Evolutionary conservation across 495 filamentous ascomycete genomes (phyloP).

Genomic region (Apiosordaria backusii): DNA sequence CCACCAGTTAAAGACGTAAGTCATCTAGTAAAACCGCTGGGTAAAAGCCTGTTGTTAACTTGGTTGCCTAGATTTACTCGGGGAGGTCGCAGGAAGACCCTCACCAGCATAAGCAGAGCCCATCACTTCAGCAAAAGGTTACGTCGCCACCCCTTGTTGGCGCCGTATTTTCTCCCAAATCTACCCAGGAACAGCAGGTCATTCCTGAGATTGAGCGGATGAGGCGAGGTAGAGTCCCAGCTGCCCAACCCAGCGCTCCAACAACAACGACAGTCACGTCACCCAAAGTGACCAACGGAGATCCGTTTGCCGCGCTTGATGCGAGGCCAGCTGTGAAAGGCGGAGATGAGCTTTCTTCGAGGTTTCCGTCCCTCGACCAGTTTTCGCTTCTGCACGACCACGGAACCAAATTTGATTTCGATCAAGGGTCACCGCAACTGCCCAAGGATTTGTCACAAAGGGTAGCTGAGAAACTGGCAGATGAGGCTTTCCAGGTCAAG

Average conservation of each 20-base stretch:
- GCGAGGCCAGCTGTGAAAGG: slow-evolving; percentile 51
- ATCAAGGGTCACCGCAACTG: slow-evolving; percentile 48
- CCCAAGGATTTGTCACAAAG: slow-evolving; percentile 65
- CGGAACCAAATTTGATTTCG: slow-evolving; percentile 85
- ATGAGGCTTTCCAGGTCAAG: slow-evolving; percentile 60
- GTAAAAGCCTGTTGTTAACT: slow-evolving; percentile 16
- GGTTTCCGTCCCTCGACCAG: slow-evolving; percentile 90
- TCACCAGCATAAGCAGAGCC: slow-evolving; percentile 24
- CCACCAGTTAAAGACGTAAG: slow-evolving; percentile 89
- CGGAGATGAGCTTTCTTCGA: slow-evolving; percentile 73
- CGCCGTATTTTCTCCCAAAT: slow-evolving; percentile 66
- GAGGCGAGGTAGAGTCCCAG: slow-evolving; percentile 79
- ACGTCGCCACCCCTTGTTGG: slow-evolving; percentile 57
- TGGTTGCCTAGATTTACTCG: slow-evolving; percentile 69
- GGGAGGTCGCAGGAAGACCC: slow-evolving; percentile 50
- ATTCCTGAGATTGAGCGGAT: slow-evolving; percentile 94
- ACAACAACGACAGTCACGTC: slow-evolving; percentile 67
- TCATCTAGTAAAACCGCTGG: slow-evolving; percentile 16
- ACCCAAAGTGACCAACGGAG: slow-evolving; percentile 62
- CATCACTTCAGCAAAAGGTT: slow-evolving; percentile 27
- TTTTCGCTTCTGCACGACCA: slow-evolving; percentile 87
- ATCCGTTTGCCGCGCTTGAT: slow-evolving; percentile 89
- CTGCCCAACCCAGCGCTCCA: slow-evolving; percentile 43
- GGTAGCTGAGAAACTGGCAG: slow-evolving; percentile 79
- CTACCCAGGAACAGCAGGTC: slow-evolving; percentile 61